Base-by-base conservation (phyloP, 139 green algal genomes). In the Asterochloris sp. region DNA sequence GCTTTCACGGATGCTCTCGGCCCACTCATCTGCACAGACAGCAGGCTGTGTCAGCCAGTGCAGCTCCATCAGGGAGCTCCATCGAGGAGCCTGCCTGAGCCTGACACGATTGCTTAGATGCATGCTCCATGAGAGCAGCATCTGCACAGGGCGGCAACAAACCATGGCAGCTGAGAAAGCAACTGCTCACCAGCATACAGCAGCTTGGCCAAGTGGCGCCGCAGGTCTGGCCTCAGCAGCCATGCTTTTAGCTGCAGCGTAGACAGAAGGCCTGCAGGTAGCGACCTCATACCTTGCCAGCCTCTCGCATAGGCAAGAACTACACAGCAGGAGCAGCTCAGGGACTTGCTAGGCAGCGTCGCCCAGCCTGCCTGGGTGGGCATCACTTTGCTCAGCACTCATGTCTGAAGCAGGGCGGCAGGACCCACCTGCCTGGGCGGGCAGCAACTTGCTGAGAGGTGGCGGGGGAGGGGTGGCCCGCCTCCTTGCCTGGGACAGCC, bases 401-500 rank as follows among this genome's bases (percentile, higher is more conserved):
- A 12, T 19, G 23, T 63, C 14, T 38, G 62, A n/a, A 17, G 29
- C 23, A 61, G 19, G 60, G 24, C 61, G 66, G 16, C 38, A 38
- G 17, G 54, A 54, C 64, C 71, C 63, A 67, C 80, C 76, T 66
- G 81, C 38, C 13, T 63, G 64, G 38, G 38, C 6, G 38, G 38
- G 38, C 38, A 67, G 15, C 27, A 28, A 12, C 23, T 76, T 62
- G 28, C 71, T 73, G 0, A 28, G 71, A 16, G 26, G 17, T 21
- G 71, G n/a, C 28, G 74, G 10, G 6, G 63, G 21, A 63, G 69
- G 38, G 60, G 29, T 61, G 14, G 15, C 63, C 38, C 17, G 26
- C 13, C 74, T 63, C n/a, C 78, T 82, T 10, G 62, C 85, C 68
- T 91, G 84, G 12, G 86, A 91, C 26, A 96, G 82, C 93, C 93